These are phyloP conservation scores for Leccinum incarnatum DNA, from an alignment of 768 basidiomycete species.

Conservation along the genomic window DNA sequence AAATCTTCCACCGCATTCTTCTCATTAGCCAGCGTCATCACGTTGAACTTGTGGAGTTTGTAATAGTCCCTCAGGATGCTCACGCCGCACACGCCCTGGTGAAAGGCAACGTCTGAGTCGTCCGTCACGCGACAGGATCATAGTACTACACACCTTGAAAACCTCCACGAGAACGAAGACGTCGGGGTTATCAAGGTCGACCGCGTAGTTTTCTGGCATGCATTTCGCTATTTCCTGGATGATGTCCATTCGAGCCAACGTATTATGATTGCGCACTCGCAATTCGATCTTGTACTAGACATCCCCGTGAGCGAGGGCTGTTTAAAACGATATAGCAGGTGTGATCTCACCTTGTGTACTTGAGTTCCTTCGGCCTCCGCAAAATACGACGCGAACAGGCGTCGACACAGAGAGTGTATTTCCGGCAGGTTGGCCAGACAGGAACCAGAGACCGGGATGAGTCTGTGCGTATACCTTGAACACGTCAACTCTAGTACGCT, in stretches of 20 bases:
- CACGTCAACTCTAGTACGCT: background rate
- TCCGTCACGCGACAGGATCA: background rate
- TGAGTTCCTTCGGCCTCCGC: constrained; percentile 39
- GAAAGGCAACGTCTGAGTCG: constrained; percentile 5
- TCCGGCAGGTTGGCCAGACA: constrained; percentile 70
- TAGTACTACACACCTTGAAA: constrained; percentile 64
- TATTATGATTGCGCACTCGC: constrained; percentile 73
- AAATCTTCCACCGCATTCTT: constrained; percentile 40
- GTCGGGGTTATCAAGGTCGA: constrained; percentile 66
- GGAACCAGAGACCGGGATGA: constrained; percentile 66
- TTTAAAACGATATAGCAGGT: background rate
- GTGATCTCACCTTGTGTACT: constrained; percentile 42
- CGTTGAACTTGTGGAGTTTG: constrained; percentile 71
- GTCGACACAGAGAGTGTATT: constrained; percentile 59
- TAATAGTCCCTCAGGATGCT: constrained; percentile 75
- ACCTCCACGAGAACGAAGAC: constrained; percentile 78
- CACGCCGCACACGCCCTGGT: constrained; percentile 75
- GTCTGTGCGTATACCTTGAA: constrained; percentile 62
- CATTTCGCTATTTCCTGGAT: constrained; percentile 70
- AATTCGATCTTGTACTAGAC: constrained; percentile 79
- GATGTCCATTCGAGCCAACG: constrained; percentile 53
- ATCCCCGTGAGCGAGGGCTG: background rate
- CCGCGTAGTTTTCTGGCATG: constrained; percentile 64
- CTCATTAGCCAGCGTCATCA: constrained; percentile 64
- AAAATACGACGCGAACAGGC: constrained; percentile 53